Base-by-base conservation (phyloP, 306 rosid species). In the Glycine tomentella region DNA sequence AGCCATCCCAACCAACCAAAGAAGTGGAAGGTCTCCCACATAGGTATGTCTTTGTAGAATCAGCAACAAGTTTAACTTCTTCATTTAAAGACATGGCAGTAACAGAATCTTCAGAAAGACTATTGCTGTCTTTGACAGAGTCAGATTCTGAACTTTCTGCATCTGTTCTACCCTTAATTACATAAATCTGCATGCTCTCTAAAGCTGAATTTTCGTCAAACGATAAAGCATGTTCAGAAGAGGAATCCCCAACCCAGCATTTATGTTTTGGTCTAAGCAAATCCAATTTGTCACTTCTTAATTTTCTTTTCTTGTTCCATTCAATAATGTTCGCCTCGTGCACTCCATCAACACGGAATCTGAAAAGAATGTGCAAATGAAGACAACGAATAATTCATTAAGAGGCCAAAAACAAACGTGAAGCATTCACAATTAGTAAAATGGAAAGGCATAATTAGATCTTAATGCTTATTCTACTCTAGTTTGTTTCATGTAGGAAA, bases 221-320 rank as follows among this genome's bases (percentile, higher is more conserved):
- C 50, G 14, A 53, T 78, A 72, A 76, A 74, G 52, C 52, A 2
- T 62, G 40, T 69, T 73, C 90, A n/a, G 69, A 76, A 36, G 86
- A 79, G 58, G 69, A 62, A 31, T 57, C 76, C 44, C 68, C 73
- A 52, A 75, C 81, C 86, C 87, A 79, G 82, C 88, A 89, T 77
- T 74, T 87, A 63, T 89, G 90, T 87, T 90, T 90, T 56, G 88
- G 78, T 79, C 70, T 76, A 17, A 87, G 97, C 76, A 91, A 81
- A 80, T 82, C 90, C 63, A 82, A 63, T 68, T 85, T 87, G 73
- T 90, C 90, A 2, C 68, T 71, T 62, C 82, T 88, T 42, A 84
- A 44, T 74, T 91, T 93, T 86, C 97, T 89, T 76, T 91, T 93
- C 89, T 87, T 91, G 79, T 84, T 82, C 80, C 84, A 72, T 44